A percentile compares a stretch with the other conserved stretches of the same genome.
phyloP scores from a whole-genome alignment of 2,329 filamentous ascomycete genomes.

The Xylaria hypoxylon region DNA sequence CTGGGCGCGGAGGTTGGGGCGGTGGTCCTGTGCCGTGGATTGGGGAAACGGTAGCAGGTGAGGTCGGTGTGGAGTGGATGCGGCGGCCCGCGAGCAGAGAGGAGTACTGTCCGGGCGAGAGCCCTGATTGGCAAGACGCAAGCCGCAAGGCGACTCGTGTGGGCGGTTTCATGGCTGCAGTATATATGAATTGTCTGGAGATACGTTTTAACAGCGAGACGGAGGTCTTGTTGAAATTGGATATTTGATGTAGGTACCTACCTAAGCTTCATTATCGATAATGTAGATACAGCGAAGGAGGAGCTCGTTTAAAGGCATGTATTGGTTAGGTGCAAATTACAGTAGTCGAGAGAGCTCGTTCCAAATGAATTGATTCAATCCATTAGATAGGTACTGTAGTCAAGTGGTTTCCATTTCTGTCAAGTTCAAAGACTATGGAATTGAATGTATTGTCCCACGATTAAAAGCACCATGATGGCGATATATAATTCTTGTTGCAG shows the following conservation, averaged over 20 bases:
- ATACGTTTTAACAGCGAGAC: neutral
- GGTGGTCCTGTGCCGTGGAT: conserved; percentile 70
- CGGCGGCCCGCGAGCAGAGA: conserved; percentile 45
- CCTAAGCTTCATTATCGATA: conserved; percentile 26
- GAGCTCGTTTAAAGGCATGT: conserved; percentile 9
- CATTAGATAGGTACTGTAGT: no score
- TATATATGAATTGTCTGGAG: conserved; percentile 6
- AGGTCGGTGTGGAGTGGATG: conserved; percentile 51
- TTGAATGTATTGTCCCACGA: neutral
- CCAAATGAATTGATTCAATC: no score
- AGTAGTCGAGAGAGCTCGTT: no score
- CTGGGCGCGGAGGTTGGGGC: conserved; percentile 64
- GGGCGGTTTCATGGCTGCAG: conserved; percentile 56
- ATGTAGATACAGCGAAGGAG: neutral
- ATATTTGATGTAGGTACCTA: neutral
- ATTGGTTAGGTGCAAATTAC: neutral
- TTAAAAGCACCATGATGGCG: neutral
- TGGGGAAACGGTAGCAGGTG: conserved; percentile 62
- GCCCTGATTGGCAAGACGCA: conserved; percentile 46
- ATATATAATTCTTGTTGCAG: neutral
- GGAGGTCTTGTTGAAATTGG: neutral
- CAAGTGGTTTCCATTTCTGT: neutral
- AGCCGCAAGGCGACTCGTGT: conserved; percentile 56
- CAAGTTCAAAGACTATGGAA: neutral
- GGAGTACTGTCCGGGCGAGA: conserved; percentile 40